Evolutionary conservation across 371 early-diverging fungal genomes (phyloP).

Genomic region (Lichtheimia ramosa): DNA sequence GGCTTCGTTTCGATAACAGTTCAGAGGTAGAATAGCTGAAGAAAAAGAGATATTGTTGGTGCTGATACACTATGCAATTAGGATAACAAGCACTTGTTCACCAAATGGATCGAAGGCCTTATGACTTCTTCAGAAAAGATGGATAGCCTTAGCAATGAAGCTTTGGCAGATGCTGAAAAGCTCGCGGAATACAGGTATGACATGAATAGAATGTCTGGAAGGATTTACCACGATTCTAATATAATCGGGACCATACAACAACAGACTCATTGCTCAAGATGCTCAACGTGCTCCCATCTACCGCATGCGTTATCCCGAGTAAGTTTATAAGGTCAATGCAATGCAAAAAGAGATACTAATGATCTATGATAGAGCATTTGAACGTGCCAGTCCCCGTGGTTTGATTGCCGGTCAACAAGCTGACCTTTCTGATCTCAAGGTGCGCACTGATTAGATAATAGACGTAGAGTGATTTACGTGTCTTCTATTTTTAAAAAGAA

Average conservation of each 20-base stretch:
- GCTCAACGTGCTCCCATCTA: conserved; percentile 47
- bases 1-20: conserved; percentile 29
- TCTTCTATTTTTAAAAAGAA: no score
- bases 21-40: not conserved
- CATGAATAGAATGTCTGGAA: not conserved
- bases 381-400: conserved; percentile 45
- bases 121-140: conserved; percentile 40
- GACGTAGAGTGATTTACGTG: not conserved
- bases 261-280: conserved; percentile 44
- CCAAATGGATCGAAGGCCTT: conserved; percentile 43
- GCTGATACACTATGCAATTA: not conserved
- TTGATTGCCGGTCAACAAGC: conserved; percentile 33
- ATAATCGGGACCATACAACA: not conserved
- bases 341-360: not conserved
- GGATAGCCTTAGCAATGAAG: conserved; percentile 26
- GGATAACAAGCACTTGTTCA: conserved; percentile 48
- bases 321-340: conserved; percentile 12
- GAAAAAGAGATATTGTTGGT: not conserved
- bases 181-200: conserved; percentile 45
- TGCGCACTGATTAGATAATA: conserved; percentile 36
- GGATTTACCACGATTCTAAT: no score
- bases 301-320: conserved; percentile 54
- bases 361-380: conserved; percentile 31
- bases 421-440: conserved; percentile 46
- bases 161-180: conserved; percentile 30